Evolutionary conservation across 2,329 filamentous ascomycete species (phyloP).

Genomic region (Cordyceps pruinosa): DNA sequence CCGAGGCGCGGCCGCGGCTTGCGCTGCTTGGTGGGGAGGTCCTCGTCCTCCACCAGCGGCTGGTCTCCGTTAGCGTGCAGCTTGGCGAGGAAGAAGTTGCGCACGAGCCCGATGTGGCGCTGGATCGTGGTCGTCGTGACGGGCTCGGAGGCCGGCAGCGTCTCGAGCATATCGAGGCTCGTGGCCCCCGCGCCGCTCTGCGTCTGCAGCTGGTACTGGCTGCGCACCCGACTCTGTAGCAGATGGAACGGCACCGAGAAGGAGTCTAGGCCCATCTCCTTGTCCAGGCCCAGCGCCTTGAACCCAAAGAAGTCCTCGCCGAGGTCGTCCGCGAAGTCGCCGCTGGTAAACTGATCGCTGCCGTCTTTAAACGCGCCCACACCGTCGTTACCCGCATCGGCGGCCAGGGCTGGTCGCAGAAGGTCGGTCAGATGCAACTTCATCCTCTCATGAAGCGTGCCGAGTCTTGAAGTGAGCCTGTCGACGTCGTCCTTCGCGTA

Average conservation of each 20-base stretch:
- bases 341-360: slow-evolving; percentile 92
- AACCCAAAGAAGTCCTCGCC: slow-evolving; percentile 99
- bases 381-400: slow-evolving; percentile 72
- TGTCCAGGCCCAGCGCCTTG: slow-evolving; percentile 86
- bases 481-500: slow-evolving; percentile 96
- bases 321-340: slow-evolving; percentile 95
- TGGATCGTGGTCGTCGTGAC: slow-evolving; percentile 73
- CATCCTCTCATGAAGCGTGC: slow-evolving; percentile 87
- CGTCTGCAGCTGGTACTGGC: slow-evolving; percentile 71
- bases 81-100: slow-evolving; percentile 86
- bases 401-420: slow-evolving; percentile 74
- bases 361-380: slow-evolving; percentile 91
- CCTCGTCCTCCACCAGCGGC: slow-evolving; percentile 86
- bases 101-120: slow-evolving; percentile 77
- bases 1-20: slow-evolving; percentile 59
- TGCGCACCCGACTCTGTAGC: slow-evolving; percentile 83
- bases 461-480: slow-evolving; percentile 69
- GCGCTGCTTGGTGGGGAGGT: slow-evolving; percentile 87
- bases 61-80: slow-evolving; percentile 75
- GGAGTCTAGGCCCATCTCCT: slow-evolving; percentile 80
- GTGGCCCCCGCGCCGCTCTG: slow-evolving; percentile 53
- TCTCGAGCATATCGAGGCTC: slow-evolving; percentile 55
- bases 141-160: slow-evolving; percentile 64
- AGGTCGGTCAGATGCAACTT: slow-evolving; percentile 89
- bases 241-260: slow-evolving; percentile 91